Evolutionary conservation across 2,329 filamentous ascomycete species (phyloP), one percentile per base, ranked within the genome.

Genomic region (Ceratocystis huliohia): DNA sequence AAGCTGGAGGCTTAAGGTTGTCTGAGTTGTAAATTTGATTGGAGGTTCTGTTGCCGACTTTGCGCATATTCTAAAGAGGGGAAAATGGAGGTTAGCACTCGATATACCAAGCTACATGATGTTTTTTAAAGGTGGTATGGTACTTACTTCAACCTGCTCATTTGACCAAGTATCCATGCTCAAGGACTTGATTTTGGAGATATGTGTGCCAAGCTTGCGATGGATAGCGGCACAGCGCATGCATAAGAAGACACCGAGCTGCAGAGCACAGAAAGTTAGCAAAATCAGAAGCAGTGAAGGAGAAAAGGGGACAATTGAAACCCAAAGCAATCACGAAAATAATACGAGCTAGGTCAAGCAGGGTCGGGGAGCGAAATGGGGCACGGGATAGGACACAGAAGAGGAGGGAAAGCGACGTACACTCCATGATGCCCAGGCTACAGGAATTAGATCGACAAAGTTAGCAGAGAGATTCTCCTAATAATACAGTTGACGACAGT

Each of bases 141-240:
- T 64, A 77, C 84, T 77, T 80, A 96, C 92, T 78, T 99, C 94
- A 70, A 99, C 92, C 78, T 99, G 94, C 69, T 97, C 94, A 73
- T 88, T 87, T 62, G 89, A 86, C 94, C 94, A 99, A 71, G 88
- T 94, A 77, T 99, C 94, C 92, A 99, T 97, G 76, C 89, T 97
- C 78, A 99, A 77, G 46, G 92, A 97, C 77, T 99, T 99, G 79
- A 99, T 91, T 76, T 99, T 99, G 70, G 92, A 96, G 69, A 99
- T 91, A 76, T 99, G 94, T 50, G 94, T 97, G 69, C 94, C 94
- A 73, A 99, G 81, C 78, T 97, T 97, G 73, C 94, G 89, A 79
- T 99, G 94, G 73, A 97, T 84, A 65, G 91, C 84, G 65, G 92
- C 94, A 80, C 94, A 99, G 74, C 94, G 90, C 89, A 99, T 95